Evolutionary conservation across 2,329 filamentous ascomycete species (phyloP), one percentile per base, ranked within the genome.

Genomic region (Aureobasidium vineae): DNA sequence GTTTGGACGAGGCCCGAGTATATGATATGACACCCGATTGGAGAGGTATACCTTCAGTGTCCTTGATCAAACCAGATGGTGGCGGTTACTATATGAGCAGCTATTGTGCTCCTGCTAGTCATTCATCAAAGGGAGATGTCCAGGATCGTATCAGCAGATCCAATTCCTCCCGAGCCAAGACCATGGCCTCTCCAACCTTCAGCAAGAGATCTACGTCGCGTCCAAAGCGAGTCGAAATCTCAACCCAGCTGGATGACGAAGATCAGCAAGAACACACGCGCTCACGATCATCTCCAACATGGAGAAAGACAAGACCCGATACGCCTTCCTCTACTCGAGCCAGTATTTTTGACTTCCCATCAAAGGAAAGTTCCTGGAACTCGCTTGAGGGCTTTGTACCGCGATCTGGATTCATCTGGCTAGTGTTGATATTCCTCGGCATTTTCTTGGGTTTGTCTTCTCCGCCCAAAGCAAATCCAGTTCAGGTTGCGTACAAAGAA

Each of bases 261-360:
- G 56, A 45, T 31, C n/a, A 36, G 10, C 13, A 36, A n/a, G 40
- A 47, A 7, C n/a, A 19, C n/a, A 36, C 7, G 40, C 36, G 56
- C 21, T 21, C 11, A 19, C 26, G 40, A 45, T 15, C 36, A 53
- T 60, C 56, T 21, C 38, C 56, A 19, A 43, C 28, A 23, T 60
- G 56, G 56, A 60, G 28, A 3, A 60, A 47, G 41, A 33, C 19
- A 16, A 45, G 56, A 47, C 56, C 41, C 7, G 56, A 60, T n/a
- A 60, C 56, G 16, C 56, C 56, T 45, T 16, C 28, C 19, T 60
- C n/a, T 19, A 19, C 40, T 11, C 26, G 56, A 28, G 41, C 16
- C 19, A 47, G 23, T 10, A 23, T 33, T 5, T 47, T 47, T 43
- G 56, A 23, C n/a, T 36, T 33, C 19, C 15, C 54, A 21, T 45